Conservation (phyloP, 768 basidiomycete species). For the Termitomyces sp. region DNA sequence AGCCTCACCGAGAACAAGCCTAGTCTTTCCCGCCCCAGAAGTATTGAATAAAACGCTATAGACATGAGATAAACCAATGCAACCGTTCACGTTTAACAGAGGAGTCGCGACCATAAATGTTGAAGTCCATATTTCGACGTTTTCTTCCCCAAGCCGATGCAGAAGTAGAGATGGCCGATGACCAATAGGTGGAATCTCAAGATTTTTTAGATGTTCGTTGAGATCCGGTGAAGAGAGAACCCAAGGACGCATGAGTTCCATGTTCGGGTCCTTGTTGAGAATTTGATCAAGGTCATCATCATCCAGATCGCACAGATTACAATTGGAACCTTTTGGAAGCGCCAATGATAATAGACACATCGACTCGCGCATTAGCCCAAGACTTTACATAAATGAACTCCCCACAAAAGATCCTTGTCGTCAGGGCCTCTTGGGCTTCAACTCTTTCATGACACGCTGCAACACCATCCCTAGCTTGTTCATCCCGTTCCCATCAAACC, state of each 20-base stretch:
- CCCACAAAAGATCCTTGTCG: background rate
- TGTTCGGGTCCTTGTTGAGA: background rate
- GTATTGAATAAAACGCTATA: background rate
- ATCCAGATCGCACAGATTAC: too few relatives aligned
- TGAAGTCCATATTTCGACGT: background rate
- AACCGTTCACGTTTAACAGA: too few relatives aligned
- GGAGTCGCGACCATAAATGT: background rate
- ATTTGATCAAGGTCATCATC: background rate
- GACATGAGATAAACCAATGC: too few relatives aligned
- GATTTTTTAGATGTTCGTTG: background rate
- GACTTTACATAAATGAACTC: background rate
- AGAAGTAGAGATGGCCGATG: background rate
- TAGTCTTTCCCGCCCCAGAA: background rate
- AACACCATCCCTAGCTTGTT: constrained; percentile 67
- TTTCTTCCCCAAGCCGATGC: background rate
- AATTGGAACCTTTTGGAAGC: too few relatives aligned
- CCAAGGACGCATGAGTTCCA: background rate
- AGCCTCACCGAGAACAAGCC: background rate
- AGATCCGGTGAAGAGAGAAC: background rate
- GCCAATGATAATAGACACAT: too few relatives aligned
- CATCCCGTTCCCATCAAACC: constrained; percentile 38
- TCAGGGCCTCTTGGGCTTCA: constrained; percentile 2
- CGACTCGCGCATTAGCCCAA: too few relatives aligned
- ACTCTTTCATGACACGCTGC: constrained; percentile 39
- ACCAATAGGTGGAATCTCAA: background rate